Base-by-base conservation (phyloP, 805 yeast species). In the Candida nanaspora region DNA sequence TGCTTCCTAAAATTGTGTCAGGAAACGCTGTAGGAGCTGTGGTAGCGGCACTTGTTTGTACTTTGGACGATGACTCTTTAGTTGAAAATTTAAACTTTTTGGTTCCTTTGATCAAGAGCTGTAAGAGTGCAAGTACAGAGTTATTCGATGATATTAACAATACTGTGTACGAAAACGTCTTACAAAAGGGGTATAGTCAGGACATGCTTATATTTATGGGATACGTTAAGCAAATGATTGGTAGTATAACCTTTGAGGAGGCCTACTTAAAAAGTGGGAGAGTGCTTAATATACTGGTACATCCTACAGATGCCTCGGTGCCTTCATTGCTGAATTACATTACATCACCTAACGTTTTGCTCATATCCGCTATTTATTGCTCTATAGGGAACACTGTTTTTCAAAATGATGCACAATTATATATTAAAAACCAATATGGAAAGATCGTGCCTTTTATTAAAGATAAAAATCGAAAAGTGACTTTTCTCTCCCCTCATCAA, bases 21-120 rank as follows among this genome's bases (percentile, higher is more conserved):
- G 98, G 98, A 0, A 83, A 89, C 42, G 93, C 96, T 0, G 84
- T 87, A 45, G 98, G 98, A 1, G 94, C 98, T 0, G 82, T 89
- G 2, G 88, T 89, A 16, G 98, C 96, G 0, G 79, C 95, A 0
- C 66, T 87, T 29, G 85, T 84, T 1, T 87, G 97, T 53, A 76
- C 86, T 11, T 65, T 84, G 45, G 69, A 77, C 2, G 85, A 81
- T 40, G 74, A 72, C 2, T 93, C 86, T 49, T 62, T 89, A 6
- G 61, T 63, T 1, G 63, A 58, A 4, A 62, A 70, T 11, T 57
- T 79, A 16, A 39, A 23, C 5, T 13, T 14, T 15, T n/a, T 34
- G 6, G 37, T 34, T 6, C n/a, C 30, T 4, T 16, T 34, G 16
- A 34, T 34, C 11, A 22, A 22, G 9, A 25, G n/a, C 11, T 22